phyloP scores from a whole-genome alignment of 192 early-diverging fungal species.

The Coemansia reversa region DNA sequence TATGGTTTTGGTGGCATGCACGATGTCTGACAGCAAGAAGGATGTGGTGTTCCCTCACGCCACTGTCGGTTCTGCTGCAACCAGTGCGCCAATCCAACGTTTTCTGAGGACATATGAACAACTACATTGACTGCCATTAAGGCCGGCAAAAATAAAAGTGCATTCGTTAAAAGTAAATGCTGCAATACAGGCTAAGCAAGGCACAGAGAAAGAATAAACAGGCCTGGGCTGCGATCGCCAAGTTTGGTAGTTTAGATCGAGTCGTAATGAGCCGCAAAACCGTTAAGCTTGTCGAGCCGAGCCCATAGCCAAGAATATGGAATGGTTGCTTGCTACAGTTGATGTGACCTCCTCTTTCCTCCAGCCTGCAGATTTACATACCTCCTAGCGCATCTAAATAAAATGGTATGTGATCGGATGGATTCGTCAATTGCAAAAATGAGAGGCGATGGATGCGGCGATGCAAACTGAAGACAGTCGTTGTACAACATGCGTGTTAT shows the following conservation, averaged over 20 bases:
- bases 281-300: neutral
- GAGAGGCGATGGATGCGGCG: constrained; percentile 13
- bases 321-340: neutral
- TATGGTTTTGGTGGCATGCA: neutral
- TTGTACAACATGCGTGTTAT: neutral
- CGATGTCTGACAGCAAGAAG: neutral
- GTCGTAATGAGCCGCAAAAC: neutral
- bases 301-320: neutral
- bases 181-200: neutral
- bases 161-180: neutral
- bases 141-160: constrained; percentile 1
- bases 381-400: constrained; percentile 5
- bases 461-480: neutral
- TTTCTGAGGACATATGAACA: neutral
- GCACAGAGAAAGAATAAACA: neutral
- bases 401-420: constrained; percentile 27
- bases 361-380: constrained; percentile 8
- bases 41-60: constrained; percentile 8
- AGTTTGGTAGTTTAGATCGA: neutral
- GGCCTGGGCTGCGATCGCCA: neutral
- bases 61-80: constrained; percentile 31
- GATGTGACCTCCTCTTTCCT: constrained; percentile 14
- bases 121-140: neutral
- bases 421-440: constrained; percentile 8
- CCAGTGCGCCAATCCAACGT: constrained; percentile 32